phyloP scores from a whole-genome alignment of 306 rosid species.

The Dicorynia guianensis region DNA sequence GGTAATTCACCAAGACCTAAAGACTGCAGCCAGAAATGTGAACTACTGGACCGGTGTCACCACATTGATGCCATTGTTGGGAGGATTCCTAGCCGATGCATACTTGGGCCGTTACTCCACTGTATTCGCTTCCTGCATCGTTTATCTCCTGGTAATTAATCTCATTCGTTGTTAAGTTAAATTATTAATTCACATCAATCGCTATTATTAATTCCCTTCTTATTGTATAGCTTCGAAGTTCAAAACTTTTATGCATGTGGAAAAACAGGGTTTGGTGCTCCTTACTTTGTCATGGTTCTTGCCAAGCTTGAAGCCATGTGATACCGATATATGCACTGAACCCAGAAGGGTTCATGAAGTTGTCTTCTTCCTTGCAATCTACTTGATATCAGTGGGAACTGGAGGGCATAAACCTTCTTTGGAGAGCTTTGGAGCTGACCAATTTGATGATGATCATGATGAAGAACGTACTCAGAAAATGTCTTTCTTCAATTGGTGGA shows the following conservation, averaged over 20 bases:
- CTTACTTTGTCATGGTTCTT: constrained; percentile 75
- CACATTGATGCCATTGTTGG: constrained; percentile 81
- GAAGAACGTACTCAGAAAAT: constrained; percentile 78
- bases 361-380: constrained; percentile 76
- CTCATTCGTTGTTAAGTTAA: not conserved
- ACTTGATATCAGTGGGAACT: constrained; percentile 81
- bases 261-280: constrained; percentile 75
- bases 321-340: constrained; percentile 46
- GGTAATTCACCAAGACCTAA: constrained; percentile 78
- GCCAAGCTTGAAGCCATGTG: constrained; percentile 79
- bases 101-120: constrained; percentile 85
- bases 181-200: not conserved
- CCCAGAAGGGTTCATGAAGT: constrained; percentile 77
- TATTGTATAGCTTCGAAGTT: not conserved
- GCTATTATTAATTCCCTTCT: not conserved
- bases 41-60: constrained; percentile 93
- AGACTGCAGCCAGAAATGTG: constrained; percentile 83
- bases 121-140: constrained; percentile 61
- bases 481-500: constrained; percentile 99
- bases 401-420: constrained; percentile 93
- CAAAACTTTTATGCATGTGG: constrained; percentile 3
- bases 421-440: constrained; percentile 97
- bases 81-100: constrained; percentile 95
- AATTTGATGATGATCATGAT: constrained; percentile 77
- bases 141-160: constrained; percentile 71